These are phyloP conservation scores for Aspergillus brunneoviolaceus DNA, from an alignment of 2,329 filamentous ascomycete species.

Conservation along the genomic window DNA sequence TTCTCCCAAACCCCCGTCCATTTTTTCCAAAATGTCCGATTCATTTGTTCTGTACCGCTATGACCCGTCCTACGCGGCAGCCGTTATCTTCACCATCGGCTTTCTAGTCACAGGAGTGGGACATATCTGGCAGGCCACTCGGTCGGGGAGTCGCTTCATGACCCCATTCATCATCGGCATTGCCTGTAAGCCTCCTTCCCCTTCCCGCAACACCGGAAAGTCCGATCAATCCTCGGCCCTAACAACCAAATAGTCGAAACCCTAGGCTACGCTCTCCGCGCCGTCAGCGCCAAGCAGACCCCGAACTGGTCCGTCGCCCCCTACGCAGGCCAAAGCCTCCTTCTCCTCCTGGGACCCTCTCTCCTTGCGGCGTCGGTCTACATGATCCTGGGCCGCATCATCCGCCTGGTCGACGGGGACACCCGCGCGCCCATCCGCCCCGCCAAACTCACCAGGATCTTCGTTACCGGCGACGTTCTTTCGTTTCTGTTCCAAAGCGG, in stretches of 20 bases:
- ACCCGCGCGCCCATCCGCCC: background rate
- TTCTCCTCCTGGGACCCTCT: constrained; percentile 6
- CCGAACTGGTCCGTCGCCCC: background rate
- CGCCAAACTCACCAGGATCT: constrained; percentile 7
- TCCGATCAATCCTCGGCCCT: too few relatives aligned
- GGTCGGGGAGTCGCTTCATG: background rate
- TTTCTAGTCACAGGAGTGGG: background rate
- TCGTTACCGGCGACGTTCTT: constrained; percentile 9
- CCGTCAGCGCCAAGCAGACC: background rate
- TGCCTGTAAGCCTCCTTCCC: background rate
- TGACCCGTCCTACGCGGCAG: constrained; percentile 2
- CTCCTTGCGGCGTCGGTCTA: constrained; percentile 10
- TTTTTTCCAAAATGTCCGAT: too few relatives aligned
- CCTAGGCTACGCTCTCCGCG: background rate
- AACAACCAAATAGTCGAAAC: background rate
- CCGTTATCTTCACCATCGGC: constrained; percentile 1
- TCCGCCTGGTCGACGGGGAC: constrained; percentile 1
- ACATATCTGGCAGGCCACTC: background rate
- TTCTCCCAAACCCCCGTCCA: too few relatives aligned
- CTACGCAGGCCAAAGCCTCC: constrained; percentile 1
- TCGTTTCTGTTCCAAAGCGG: constrained; percentile 10
- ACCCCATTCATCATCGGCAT: constrained; percentile 1
- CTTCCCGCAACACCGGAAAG: too few relatives aligned
- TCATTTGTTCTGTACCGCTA: background rate
- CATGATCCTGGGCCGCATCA: constrained; percentile 9